Evolutionary conservation across 208 protist genomes (phyloP), one percentile per base, ranked within the genome.

Genomic region (Wallacemonas rigidus): DNA sequence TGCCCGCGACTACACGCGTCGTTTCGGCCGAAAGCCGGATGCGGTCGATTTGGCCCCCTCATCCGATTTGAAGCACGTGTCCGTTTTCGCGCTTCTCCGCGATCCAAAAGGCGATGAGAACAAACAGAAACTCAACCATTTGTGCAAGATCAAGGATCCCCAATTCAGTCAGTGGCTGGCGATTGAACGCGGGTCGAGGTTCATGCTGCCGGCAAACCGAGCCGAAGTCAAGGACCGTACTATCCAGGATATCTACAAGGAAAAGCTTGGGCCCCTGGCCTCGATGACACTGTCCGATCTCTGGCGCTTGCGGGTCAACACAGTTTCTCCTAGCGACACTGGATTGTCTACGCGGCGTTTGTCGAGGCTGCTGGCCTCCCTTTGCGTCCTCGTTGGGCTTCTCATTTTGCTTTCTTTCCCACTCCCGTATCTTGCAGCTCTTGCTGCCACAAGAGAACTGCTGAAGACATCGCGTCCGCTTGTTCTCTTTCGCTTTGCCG

Each of bases 51-150:
- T 89, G 5, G 71, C 62, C 1, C 35, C 79, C 1, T 83, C 65
- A 47, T 44, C 75, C 8, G 79, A 90, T 57, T 68, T 88, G 54
- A 56, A 81, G 63, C 69, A 82, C 26, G 73, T 92, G 48, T 39
- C 61, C 17, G 53, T 92, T 36, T 72, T 88, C n/a, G 75, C 38
- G 48, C 69, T 65, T 7, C 17, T 43, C 14, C 74, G 53, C 36
- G 69, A 55, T 17, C 5, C 61, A 2, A 62, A 65, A 4, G 47
- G 55, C 6, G 54, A 45, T 2, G 51, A 17, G 35, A 53, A 51
- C 12, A 47, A 77, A 51, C 72, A 64, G 50, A 63, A 75, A 17
- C 45, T 83, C 2, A 61, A 73, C 12, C 44, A 83, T 15, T n/a
- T 83, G 43, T 72, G 65, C 41, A 51, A 64, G 2, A 61, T 87